Conservation (phyloP, 345 rosid genomes). For the Euclidium syriacum region DNA sequence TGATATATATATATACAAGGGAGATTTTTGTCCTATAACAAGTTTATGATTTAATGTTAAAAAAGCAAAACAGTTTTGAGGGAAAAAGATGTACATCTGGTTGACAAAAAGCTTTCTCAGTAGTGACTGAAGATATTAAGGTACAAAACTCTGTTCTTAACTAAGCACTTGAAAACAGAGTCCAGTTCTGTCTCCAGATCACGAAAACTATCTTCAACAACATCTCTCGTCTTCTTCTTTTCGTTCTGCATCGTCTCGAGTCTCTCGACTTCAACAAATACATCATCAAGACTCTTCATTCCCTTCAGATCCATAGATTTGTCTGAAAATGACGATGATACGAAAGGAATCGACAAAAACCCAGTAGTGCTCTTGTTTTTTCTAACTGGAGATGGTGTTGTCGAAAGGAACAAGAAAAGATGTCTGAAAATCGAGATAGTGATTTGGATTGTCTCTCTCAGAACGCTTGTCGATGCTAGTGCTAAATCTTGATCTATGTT, state of each 20-base stretch:
- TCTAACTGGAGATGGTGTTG: constrained; percentile 5
- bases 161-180: constrained; percentile 36
- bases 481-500: constrained; percentile 2
- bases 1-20: too few species aligned
- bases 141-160: constrained; percentile 39
- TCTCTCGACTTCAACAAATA: background rate
- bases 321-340: background rate
- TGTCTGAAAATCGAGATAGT: constrained; percentile 39
- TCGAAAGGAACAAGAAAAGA: constrained; percentile 37
- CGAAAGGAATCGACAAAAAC: constrained; percentile 34
- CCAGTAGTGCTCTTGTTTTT: constrained; percentile 22
- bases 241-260: background rate
- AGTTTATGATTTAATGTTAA: too few species aligned
- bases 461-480: background rate
- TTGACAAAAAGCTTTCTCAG: background rate
- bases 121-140: constrained; percentile 40
- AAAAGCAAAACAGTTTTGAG: background rate
- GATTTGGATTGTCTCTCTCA: constrained; percentile 9
- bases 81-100: constrained; percentile 7
- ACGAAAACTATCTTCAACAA: constrained; percentile 27
- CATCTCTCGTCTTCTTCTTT: constrained; percentile 11
- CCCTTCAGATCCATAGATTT: constrained; percentile 25
- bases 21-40: too few species aligned
- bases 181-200: constrained; percentile 40
- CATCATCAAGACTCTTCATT: constrained; percentile 38